Base-by-base conservation (phyloP, 2,329 filamentous ascomycete genomes). In the Cladosporium colombiae region DNA sequence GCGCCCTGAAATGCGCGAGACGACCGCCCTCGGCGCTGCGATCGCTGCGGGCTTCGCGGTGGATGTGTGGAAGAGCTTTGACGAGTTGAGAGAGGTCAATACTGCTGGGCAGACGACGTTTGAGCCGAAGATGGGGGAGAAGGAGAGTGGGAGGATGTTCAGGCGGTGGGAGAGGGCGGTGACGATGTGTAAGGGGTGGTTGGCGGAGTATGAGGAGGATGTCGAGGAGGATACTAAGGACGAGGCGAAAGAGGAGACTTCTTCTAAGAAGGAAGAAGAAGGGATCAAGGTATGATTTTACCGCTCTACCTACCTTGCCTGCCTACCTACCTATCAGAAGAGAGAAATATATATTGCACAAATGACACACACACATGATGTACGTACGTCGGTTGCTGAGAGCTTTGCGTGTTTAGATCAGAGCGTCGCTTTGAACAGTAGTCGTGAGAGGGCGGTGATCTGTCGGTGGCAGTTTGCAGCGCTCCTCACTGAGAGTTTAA, bases 31-130 rank as follows among this genome's bases (percentile, higher is more conserved):
- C 5, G 92, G 92, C 31, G 91, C 92, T 25, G 92, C 92, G 58
- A 93, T 95, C 72, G 91, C 92, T 18, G 92, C 92, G 16, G 92
- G 91, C n/a, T 88, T 96, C 67, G 92, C 92, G 10, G 87, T 91
- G 14, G 89, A 86, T 53, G 86, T 94, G 37, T 96, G 92, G 91
- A 85, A 86, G 68, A 85, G 87, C 73, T 87, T 95, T 65, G 85
- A 88, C 31, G 91, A 94, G 72, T 80, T 96, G 35, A 87, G 87
- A 71, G 82, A 88, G 67, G 88, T 95, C 76, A 92, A 92, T 77
- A 87, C 85, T 66, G 83, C 85, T 62, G 90, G 89, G 60, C 85
- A 89, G 63, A 89, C 84, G 68, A 84, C 87, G 21, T 96, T 96
- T 75, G 80, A 85, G 72, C 91, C 92, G 0, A 80, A 86, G 68